Conservation (phyloP, 2,329 filamentous ascomycete genomes). For the Fusarium sambucinum region DNA sequence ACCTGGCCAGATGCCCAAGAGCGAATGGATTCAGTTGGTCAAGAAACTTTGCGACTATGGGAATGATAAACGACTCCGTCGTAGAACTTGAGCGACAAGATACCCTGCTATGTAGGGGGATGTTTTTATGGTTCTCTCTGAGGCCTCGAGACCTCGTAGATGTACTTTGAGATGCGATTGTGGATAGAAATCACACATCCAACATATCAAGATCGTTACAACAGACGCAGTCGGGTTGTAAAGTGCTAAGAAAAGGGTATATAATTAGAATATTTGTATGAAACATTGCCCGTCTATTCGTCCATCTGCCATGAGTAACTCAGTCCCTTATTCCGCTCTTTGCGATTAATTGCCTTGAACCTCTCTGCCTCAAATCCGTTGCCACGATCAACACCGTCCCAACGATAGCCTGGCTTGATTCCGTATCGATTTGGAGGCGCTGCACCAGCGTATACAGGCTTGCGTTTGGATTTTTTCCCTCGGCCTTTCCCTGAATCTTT, state of each 20-base stretch:
- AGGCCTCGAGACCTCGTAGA: neutral
- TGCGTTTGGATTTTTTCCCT: slow-evolving; percentile 56
- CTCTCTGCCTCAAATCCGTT: slow-evolving; percentile 95
- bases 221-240: slow-evolving; percentile 1
- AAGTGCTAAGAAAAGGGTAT: slow-evolving; percentile 43
- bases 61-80: slow-evolving; percentile 65
- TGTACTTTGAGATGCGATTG: slow-evolving; percentile 1
- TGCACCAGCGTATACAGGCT: slow-evolving; percentile 80
- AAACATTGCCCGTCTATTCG: slow-evolving; percentile 64
- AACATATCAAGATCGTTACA: neutral
- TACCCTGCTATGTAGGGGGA: slow-evolving; percentile 9
- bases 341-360: slow-evolving; percentile 87
- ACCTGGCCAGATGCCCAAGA: slow-evolving; percentile 64
- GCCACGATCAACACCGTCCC: slow-evolving; percentile 95
- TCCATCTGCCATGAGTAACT: slow-evolving; percentile 98
- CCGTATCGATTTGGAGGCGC: slow-evolving; percentile 93
- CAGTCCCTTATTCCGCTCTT: slow-evolving; percentile 80
- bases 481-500: slow-evolving; percentile 47
- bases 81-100: slow-evolving; percentile 51
- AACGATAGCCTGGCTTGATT: slow-evolving; percentile 90
- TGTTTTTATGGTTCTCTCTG: slow-evolving; percentile 12
- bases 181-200: neutral
- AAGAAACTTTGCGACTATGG: slow-evolving; percentile 67
- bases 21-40: slow-evolving; percentile 70
- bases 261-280: slow-evolving; percentile 32